Base-by-base conservation (phyloP, 23 red algal species). In the Agarophyton chilense region DNA sequence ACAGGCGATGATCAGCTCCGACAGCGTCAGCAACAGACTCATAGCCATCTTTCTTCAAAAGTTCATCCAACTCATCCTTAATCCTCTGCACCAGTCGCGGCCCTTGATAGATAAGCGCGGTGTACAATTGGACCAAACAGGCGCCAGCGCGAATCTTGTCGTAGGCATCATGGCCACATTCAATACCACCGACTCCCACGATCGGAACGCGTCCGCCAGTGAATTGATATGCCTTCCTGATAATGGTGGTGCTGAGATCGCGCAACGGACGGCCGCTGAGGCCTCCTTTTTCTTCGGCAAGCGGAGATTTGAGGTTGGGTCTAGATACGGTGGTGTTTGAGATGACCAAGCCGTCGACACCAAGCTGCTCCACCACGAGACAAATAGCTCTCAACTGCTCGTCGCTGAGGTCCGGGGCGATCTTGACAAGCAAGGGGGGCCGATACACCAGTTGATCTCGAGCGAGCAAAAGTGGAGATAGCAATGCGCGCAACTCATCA, bases 71-170 rank as follows among this genome's bases (percentile, higher is more conserved):
- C 43, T 93, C 96, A 28, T 55, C 79, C 84, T 98, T 94, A 38
- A 98, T 80, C n/a, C 96, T 75, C 44, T 63, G 33, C 36, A 95
- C 82, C 9, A 93, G 50, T 40, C 60, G 80, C 52, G 96, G 96
- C 8, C 92, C 94, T 13, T 96, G 56, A 81, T 96, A 96, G 7
- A 67, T 72, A 41, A 98, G 56, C 25, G 92, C 92, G 34, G 96
- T 98, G 26, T 98, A 98, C 13, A 98, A 42, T 57, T 95, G 79
- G 19, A 98, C 92, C 62, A 98, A 89, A n/a, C 87, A 88, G 29
- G 96, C 96, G 13, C 96, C 96, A 5, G 92, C 92, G 40, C 96
- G 92, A 64, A 98, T 95, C 67, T 98, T 98, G 12, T 88, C 93
- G 67, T 98, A 98, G 10, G 96, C 96, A 44, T 98, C 92, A 8